Percentiles rank a stretch among this genome's conserved stretches.
These are phyloP conservation scores for Strobilomyces dryophilus DNA, from an alignment of 768 basidiomycete genomes.

Conservation along the genomic window DNA sequence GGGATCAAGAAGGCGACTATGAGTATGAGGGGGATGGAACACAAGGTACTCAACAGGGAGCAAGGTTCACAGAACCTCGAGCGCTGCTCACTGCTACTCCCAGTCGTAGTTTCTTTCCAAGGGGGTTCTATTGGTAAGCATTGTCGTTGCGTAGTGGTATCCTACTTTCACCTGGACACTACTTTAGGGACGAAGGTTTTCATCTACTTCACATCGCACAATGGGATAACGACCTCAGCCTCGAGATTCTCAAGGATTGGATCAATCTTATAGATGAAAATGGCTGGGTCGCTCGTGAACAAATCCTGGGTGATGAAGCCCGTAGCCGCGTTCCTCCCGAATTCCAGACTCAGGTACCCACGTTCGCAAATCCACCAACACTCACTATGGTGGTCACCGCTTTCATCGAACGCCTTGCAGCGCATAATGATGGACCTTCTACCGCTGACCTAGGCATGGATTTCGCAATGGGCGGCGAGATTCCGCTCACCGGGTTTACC, in stretches of 20 bases:
- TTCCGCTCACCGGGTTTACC: conserved; percentile 37
- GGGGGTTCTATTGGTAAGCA: conserved; percentile 91
- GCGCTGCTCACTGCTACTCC: conserved; percentile 88
- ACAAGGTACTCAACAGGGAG: conserved; percentile 43
- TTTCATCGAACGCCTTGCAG: conserved; percentile 73
- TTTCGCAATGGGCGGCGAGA: conserved; percentile 41
- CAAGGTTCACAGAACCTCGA: conserved; percentile 67
- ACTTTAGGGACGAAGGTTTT: conserved; percentile 90
- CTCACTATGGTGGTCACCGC: conserved; percentile 91
- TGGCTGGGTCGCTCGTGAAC: conserved; percentile 95
- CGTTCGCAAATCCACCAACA: conserved; percentile 93
- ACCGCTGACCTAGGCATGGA: conserved; percentile 65
- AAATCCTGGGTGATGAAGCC: conserved; percentile 95
- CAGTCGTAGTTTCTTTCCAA: conserved; percentile 93
- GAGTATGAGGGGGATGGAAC: conserved; percentile 36
- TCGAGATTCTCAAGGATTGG: conserved; percentile 90
- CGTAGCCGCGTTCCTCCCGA: conserved; percentile 89
- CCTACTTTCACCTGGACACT: background rate
- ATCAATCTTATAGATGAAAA: conserved; percentile 86
- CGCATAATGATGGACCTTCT: conserved; percentile 43
- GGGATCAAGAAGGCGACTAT: conserved; percentile 69
- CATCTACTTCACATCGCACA: conserved; percentile 87
- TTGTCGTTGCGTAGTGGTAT: background rate
- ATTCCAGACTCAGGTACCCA: conserved; percentile 92
- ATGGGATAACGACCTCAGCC: conserved; percentile 89